Conservation (phyloP, 2,329 filamentous ascomycete species). For the Alternaria sp. region DNA sequence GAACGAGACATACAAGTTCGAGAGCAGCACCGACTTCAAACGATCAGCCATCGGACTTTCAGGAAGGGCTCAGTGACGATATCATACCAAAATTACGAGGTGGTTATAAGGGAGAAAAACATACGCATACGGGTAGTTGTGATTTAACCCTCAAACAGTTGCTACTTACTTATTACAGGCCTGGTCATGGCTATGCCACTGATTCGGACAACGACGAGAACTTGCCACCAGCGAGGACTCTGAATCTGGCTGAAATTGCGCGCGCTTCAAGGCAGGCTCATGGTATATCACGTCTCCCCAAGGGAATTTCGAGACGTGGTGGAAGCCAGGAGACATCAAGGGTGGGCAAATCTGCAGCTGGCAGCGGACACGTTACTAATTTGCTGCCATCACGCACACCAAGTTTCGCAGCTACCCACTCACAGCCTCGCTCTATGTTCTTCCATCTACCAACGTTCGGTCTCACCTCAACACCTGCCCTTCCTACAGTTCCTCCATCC, state of each 20-base stretch:
- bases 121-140: background rate
- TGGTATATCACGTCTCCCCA: conserved; percentile 7
- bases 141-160: conserved; percentile 5
- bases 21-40: background rate
- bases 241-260: background rate
- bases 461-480: background rate
- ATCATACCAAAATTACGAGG: conserved; percentile 17
- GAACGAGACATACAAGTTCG: background rate
- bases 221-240: background rate
- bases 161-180: conserved; percentile 9
- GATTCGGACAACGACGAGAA: background rate
- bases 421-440: background rate
- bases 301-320: background rate
- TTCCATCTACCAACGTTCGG: background rate
- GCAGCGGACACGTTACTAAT: background rate
- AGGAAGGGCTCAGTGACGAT: conserved; percentile 5
- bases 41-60: conserved; percentile 12
- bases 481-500: background rate
- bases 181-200: background rate
- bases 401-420: background rate
- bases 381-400: background rate
- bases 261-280: background rate
- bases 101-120: conserved; percentile 3
- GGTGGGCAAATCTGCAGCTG: background rate
- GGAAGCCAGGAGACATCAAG: background rate